Evolutionary conservation across 1,284 basidiomycete genomes (phyloP).

Genomic region (Boletus putidus): DNA sequence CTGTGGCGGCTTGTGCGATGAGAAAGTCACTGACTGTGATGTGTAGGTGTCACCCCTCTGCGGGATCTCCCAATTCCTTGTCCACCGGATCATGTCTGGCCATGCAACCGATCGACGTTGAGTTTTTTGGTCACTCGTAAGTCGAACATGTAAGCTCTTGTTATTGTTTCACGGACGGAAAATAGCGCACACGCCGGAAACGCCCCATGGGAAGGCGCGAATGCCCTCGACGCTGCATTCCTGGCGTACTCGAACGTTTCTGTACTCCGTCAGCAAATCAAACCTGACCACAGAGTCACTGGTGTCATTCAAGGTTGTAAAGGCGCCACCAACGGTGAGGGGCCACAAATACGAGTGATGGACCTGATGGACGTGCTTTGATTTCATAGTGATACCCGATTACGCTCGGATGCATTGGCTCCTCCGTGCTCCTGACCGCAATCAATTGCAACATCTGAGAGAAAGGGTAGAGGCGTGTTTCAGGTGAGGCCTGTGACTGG

Average conservation of each 20-base stretch:
- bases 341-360: conserved; percentile 2
- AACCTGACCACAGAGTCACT: conserved; percentile 64
- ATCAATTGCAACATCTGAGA: conserved; percentile 51
- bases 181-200: conserved; percentile 72
- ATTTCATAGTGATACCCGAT: conserved; percentile 70
- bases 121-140: conserved; percentile 68
- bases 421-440: conserved; percentile 62
- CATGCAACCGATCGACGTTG: conserved; percentile 57
- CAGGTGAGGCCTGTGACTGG: conserved; percentile 41
- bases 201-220: conserved; percentile 80
- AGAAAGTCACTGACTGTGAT: conserved; percentile 18
- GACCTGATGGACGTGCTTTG: neutral
- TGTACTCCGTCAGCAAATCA: conserved; percentile 73
- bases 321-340: conserved; percentile 62
- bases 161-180: conserved; percentile 4
- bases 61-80: conserved; percentile 50
- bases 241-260: conserved; percentile 76
- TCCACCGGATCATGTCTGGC: conserved; percentile 58
- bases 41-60: conserved; percentile 63
- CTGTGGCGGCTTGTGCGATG: conserved; percentile 26
- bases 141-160: conserved; percentile 23
- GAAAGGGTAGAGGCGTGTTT: conserved; percentile 59
- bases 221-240: conserved; percentile 84
- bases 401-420: conserved; percentile 68
- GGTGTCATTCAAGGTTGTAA: conserved; percentile 64